A percentile compares a stretch with the other conserved stretches of the same genome.
Evolutionary conservation across 1,139 yeast genomes (phyloP).

Genomic region (Eremothecium sinecaudum): DNA sequence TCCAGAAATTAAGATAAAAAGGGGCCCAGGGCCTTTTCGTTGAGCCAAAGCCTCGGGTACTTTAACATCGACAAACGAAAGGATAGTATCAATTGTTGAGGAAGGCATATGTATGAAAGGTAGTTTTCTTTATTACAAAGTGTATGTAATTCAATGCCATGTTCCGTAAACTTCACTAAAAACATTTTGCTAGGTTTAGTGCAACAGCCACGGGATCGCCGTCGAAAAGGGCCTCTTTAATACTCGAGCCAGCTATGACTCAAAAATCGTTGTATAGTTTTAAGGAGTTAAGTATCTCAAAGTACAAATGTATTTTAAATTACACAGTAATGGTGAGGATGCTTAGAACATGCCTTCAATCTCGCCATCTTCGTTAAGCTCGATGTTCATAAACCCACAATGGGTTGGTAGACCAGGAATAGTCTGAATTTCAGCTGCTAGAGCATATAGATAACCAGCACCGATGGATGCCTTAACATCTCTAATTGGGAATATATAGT

Average conservation of each 20-base stretch:
- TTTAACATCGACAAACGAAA: neutral
- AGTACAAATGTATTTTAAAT: neutral
- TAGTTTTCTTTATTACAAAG: no score
- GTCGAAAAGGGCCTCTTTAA: no score
- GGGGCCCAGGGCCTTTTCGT: constrained; percentile 32
- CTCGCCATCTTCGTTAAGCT: constrained; percentile 86
- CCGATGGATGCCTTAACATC: constrained; percentile 93
- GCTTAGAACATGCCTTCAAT: constrained; percentile 84
- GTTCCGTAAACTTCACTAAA: no score
- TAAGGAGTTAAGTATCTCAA: neutral
- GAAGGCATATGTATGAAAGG: no score
- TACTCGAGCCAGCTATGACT: no score
- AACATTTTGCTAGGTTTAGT: no score
- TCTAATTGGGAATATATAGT: constrained; percentile 88
- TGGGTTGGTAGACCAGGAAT: constrained; percentile 97
- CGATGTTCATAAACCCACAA: constrained; percentile 95
- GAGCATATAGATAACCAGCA: constrained; percentile 92
- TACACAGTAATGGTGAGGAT: no score
- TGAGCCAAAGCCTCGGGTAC: constrained; percentile 1
- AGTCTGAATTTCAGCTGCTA: constrained; percentile 95
- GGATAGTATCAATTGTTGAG: neutral
- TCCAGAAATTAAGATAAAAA: constrained; percentile 67
- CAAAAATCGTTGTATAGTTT: no score
- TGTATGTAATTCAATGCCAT: no score
- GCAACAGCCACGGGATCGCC: no score